Percentiles rank a stretch among this genome's conserved stretches.
phyloP scores from a whole-genome alignment of 1,139 yeast species.

The Yamadazyma trypodendri region DNA sequence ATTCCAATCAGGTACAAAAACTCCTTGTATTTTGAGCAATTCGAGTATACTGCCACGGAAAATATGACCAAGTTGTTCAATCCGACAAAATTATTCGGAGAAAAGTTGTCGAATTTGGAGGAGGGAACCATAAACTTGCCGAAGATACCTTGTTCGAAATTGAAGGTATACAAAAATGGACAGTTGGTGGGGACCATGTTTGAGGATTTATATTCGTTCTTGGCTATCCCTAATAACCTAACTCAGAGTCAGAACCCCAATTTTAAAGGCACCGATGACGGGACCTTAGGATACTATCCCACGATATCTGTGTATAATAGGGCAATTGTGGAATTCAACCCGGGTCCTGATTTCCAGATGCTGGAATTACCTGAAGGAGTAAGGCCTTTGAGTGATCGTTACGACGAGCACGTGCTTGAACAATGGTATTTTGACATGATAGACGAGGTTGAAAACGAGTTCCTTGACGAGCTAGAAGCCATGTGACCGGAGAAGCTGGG shows the following conservation, averaged over 20 bases:
- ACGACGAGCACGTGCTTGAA: conserved; percentile 70
- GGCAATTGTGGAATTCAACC: conserved; percentile 69
- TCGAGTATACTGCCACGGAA: conserved; percentile 77
- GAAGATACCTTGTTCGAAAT: conserved; percentile 53
- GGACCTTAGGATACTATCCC: conserved; percentile 86
- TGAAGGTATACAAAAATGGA: conserved; percentile 80
- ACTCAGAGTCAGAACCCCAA: conserved; percentile 49
- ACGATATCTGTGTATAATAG: conserved; percentile 80
- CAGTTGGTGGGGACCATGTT: conserved; percentile 62
- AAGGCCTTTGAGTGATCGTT: conserved; percentile 58
- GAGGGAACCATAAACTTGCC: conserved; percentile 32
- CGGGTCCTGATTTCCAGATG: conserved; percentile 64
- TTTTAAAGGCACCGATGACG: conserved; percentile 67
- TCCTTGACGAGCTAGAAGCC: conserved; percentile 45
- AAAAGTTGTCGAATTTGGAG: conserved; percentile 47
- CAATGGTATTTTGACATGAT: conserved; percentile 80
- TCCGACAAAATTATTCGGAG: conserved; percentile 72
- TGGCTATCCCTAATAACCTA: conserved; percentile 47
- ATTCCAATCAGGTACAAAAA: conserved; percentile 83
- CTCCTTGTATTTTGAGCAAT: conserved; percentile 78
- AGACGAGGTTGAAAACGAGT: conserved; percentile 77
- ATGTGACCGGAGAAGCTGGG: too few species aligned
- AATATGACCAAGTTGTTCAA: conserved; percentile 73
- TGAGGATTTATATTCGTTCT: conserved; percentile 67
- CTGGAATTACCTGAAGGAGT: conserved; percentile 39